Percentiles rank a stretch among this genome's conserved stretches.
These are phyloP conservation scores for Clonostachys chloroleuca DNA, from an alignment of 2,329 filamentous ascomycete species.

Conservation along the genomic window DNA sequence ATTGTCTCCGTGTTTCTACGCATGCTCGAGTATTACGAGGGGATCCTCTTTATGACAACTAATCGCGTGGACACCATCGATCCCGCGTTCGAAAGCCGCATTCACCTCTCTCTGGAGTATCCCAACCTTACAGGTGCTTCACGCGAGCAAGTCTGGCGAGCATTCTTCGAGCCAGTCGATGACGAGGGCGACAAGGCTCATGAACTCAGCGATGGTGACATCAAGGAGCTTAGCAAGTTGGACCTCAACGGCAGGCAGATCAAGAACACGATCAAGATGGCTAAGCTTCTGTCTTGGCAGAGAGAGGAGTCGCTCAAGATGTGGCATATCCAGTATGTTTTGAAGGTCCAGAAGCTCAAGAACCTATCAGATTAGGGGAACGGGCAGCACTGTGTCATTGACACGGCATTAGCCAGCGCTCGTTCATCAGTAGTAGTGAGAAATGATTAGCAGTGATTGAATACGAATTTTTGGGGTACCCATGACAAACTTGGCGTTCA, in stretches of 20 bases:
- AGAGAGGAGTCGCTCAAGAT: conserved; percentile 18
- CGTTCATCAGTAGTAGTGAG: too few relatives aligned
- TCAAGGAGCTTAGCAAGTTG: conserved; percentile 29
- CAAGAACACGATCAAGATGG: conserved; percentile 39
- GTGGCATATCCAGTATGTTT: conserved; percentile 19
- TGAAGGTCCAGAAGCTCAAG: conserved; percentile 10
- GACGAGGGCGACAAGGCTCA: conserved; percentile 20
- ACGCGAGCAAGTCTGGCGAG: conserved; percentile 5
- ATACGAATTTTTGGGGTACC: too few relatives aligned
- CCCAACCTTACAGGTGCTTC: neutral
- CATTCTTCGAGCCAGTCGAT: conserved; percentile 24
- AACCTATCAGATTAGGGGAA: too few relatives aligned
- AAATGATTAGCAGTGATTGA: too few relatives aligned
- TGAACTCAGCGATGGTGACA: conserved; percentile 6
- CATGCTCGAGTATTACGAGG: conserved; percentile 41
- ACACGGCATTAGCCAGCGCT: too few relatives aligned
- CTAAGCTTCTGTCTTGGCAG: conserved; percentile 21
- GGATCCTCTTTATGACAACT: conserved; percentile 43
- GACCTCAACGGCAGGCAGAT: conserved; percentile 46
- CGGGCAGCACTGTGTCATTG: too few relatives aligned
- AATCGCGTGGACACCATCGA: conserved; percentile 41
- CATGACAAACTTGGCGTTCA: too few relatives aligned
- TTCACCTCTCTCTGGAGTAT: neutral
- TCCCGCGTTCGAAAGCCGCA: conserved; percentile 27
- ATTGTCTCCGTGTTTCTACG: conserved; percentile 32